phyloP scores from a whole-genome alignment of 2,329 filamentous ascomycete genomes.

The Tricladium varicosporioides region DNA sequence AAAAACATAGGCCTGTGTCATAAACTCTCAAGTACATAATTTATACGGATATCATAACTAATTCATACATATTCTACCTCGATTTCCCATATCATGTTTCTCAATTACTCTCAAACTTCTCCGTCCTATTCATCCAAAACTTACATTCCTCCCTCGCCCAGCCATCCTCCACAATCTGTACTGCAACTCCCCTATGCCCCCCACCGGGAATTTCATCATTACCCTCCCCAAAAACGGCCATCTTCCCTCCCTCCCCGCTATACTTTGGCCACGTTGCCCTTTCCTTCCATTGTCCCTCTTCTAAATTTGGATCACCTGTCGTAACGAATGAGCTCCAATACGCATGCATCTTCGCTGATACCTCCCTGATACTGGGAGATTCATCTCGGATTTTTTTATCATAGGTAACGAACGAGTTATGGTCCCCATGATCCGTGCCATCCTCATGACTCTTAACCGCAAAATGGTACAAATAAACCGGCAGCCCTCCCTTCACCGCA shows the following conservation, averaged over 20 bases:
- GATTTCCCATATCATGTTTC: background rate
- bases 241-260: constrained; percentile 14
- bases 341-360: constrained; percentile 31
- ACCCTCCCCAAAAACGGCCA: constrained; percentile 57
- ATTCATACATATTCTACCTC: no score
- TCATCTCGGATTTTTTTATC: constrained; percentile 24
- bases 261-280: constrained; percentile 26
- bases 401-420: constrained; percentile 44
- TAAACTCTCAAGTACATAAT: no score
- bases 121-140: constrained; percentile 60
- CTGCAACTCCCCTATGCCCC: constrained; percentile 41
- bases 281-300: constrained; percentile 18
- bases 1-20: no score
- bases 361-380: constrained; percentile 9
- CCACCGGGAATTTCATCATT: constrained; percentile 52
- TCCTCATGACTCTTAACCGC: constrained; percentile 41
- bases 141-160: constrained; percentile 48
- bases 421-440: constrained; percentile 44
- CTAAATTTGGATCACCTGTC: constrained; percentile 32
- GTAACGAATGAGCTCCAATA: constrained; percentile 35
- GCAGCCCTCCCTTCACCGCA: constrained; percentile 26
- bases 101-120: constrained; percentile 41
- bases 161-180: constrained; percentile 41
- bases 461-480: constrained; percentile 59
- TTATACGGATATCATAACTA: no score